Evolutionary conservation across 768 basidiomycete genomes (phyloP).

Genomic region (Lentinus brumalis): DNA sequence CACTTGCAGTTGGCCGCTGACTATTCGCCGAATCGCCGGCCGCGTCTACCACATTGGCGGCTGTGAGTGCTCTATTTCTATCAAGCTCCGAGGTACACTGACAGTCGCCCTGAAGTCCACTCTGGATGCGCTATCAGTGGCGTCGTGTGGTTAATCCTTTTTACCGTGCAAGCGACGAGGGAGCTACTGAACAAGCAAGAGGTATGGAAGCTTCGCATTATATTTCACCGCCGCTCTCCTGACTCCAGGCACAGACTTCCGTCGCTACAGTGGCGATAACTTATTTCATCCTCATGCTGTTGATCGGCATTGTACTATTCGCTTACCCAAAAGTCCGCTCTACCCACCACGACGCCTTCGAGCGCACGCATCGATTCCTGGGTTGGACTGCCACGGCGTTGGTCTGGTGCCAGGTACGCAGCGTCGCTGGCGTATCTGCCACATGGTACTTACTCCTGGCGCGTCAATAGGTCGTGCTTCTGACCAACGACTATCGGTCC

Average conservation of each 20-base stretch:
- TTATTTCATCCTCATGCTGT: conserved; percentile 50
- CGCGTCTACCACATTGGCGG: conserved; percentile 64
- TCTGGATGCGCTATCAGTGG: conserved; percentile 60
- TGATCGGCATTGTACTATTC: conserved; percentile 51
- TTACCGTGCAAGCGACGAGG: conserved; percentile 52
- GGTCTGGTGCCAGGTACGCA: conserved; percentile 55
- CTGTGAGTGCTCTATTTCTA: conserved; percentile 28
- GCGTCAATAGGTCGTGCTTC: conserved; percentile 44
- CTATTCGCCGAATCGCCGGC: conserved; percentile 53
- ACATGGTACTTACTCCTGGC: conserved; percentile 28
- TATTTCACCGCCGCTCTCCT: conserved; percentile 15
- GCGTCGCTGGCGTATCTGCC: conserved; percentile 14
- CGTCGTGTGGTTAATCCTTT: conserved; percentile 52
- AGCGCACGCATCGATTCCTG: conserved; percentile 56
- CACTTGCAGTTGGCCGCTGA: conserved; percentile 52
- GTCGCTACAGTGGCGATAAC: conserved; percentile 51
- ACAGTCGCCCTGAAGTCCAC: conserved; percentile 37
- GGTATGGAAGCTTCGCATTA: conserved; percentile 7
- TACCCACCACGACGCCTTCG: conserved; percentile 54
- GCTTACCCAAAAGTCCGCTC: conserved; percentile 52
- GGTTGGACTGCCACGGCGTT: conserved; percentile 56
- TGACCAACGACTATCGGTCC: conserved; percentile 54
- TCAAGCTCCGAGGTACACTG: conserved; percentile 33
- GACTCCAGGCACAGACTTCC: conserved; percentile 42
- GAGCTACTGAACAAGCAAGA: conserved; percentile 42